phyloP scores from a whole-genome alignment of 2,329 filamentous ascomycete genomes.

The Pseudocercospora eumusae region DNA sequence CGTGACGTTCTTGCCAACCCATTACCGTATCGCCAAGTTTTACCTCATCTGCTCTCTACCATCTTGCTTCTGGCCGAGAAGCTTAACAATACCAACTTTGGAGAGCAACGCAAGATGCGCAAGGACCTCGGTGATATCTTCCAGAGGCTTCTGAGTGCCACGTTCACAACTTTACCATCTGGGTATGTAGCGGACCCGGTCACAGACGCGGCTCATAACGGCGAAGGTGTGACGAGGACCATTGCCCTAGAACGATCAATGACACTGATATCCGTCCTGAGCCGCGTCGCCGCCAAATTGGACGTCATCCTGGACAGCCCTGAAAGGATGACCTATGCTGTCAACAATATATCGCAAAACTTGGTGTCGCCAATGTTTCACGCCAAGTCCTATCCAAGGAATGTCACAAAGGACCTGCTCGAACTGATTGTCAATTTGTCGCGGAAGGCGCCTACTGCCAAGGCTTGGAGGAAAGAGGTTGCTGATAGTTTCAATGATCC shows the following conservation, averaged over 20 bases:
- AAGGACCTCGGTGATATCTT: slow-evolving; percentile 91
- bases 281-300: slow-evolving; percentile 75
- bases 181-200: slow-evolving; percentile 26
- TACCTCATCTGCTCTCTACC: slow-evolving; percentile 84
- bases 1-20: slow-evolving; percentile 89
- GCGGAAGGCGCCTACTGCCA: slow-evolving; percentile 76
- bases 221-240: slow-evolving; percentile 27
- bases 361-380: slow-evolving; percentile 80
- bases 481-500: slow-evolving; percentile 88
- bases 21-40: slow-evolving; percentile 87
- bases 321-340: slow-evolving; percentile 77
- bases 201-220: slow-evolving; percentile 32
- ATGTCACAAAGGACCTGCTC: slow-evolving; percentile 71
- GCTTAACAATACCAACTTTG: slow-evolving; percentile 96
- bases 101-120: slow-evolving; percentile 89
- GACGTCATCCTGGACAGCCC: slow-evolving; percentile 80
- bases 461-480: slow-evolving; percentile 90
- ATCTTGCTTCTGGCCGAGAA: slow-evolving; percentile 88
- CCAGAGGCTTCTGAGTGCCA: slow-evolving; percentile 81
- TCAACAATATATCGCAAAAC: slow-evolving; percentile 77
- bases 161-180: slow-evolving; percentile 68
- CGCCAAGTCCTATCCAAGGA: slow-evolving; percentile 83
- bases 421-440: slow-evolving; percentile 74
- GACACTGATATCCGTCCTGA: slow-evolving; percentile 78
- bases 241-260: slow-evolving; percentile 57